Evolutionary conservation across 768 basidiomycete species (phyloP).

Genomic region (Phylloporus sp.): DNA sequence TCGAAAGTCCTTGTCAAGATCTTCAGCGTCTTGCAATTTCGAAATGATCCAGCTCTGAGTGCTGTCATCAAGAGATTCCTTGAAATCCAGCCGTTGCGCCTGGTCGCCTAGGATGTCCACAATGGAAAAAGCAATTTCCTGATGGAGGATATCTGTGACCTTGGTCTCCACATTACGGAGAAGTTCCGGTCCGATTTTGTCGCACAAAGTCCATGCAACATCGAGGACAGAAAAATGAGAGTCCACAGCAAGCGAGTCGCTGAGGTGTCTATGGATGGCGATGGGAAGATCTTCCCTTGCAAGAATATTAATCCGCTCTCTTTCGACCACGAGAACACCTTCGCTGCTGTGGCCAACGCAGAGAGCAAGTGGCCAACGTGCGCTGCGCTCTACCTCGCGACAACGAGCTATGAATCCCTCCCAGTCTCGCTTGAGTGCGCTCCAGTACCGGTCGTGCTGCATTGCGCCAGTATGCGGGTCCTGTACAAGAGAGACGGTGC

Average conservation of each 20-base stretch:
- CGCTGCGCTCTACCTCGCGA: constrained; percentile 83
- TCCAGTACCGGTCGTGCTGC: constrained; percentile 78
- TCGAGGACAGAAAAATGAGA: constrained; percentile 55
- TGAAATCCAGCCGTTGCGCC: constrained; percentile 48
- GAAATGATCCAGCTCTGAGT: constrained; percentile 58
- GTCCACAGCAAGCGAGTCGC: constrained; percentile 42
- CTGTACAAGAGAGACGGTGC: constrained; percentile 68
- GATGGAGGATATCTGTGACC: constrained; percentile 61
- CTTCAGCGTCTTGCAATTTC: constrained; percentile 52
- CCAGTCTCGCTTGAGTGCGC: constrained; percentile 87
- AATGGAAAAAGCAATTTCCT: constrained; percentile 76
- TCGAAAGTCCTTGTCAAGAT: constrained; percentile 54
- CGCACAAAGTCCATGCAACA: constrained; percentile 59
- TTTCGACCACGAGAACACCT: constrained; percentile 63
- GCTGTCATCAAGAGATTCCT: constrained; percentile 56
- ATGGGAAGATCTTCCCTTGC: constrained; percentile 68
- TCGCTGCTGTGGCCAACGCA: constrained; percentile 40
- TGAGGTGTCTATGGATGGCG: constrained; percentile 48
- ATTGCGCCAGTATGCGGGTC: constrained; percentile 78
- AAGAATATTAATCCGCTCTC: constrained; percentile 69
- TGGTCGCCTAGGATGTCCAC: constrained; percentile 72
- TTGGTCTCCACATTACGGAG: constrained; percentile 56
- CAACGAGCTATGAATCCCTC: constrained; percentile 92
- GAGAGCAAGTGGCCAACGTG: constrained; percentile 74
- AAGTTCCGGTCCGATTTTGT: constrained; percentile 54